Evolutionary conservation across 345 rosid species (phyloP), one percentile per base, ranked within the genome.

Genomic region (Microcos paniculata): DNA sequence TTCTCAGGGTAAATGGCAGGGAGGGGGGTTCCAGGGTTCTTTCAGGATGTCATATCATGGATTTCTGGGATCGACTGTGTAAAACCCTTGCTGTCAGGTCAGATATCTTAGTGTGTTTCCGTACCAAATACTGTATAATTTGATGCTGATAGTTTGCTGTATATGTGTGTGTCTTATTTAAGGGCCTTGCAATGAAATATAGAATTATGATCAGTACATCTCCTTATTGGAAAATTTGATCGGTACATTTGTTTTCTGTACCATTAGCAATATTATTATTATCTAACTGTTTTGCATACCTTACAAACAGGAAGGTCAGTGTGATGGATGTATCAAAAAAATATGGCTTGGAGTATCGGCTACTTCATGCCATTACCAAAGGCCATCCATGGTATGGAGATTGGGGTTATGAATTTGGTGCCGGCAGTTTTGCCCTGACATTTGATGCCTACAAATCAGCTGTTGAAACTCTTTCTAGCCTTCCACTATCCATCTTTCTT

Each of bases 241-340:
- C 30, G 4, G 73, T 67, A 16, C 15, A 45, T 67, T 42, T 48
- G 18, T 48, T 8, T 3, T 46, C 38, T 28, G 16, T 68, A 11
- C 46, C 15, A 15, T 67, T 13, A 19, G 35, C 28, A 7, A 28
- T 26, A 48, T 40, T 0, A 16, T 43, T 65, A 26, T 70, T 77
- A 35, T 66, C 56, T 6, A 28, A 8, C 64, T 55, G 1, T 33
- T 68, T 70, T 57, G 35, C 45, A n/a, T 74, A 38, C 9, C 70
- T 7, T 13, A 21, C 73, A 42, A 81, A 74, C 89, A 89, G 93
- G 66, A 89, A 87, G 86, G 86, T 91, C 65, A 89, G 87, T 43
- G 93, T 90, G 65, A 90, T 89, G 93, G 95, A 90, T 75, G 91
- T 89, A n/a, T 90, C 93, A 0, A 87, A 82, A 70, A 90, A 90